Evolutionary conservation across 306 rosid genomes (phyloP).

Genomic region (Vigna hirtella): DNA sequence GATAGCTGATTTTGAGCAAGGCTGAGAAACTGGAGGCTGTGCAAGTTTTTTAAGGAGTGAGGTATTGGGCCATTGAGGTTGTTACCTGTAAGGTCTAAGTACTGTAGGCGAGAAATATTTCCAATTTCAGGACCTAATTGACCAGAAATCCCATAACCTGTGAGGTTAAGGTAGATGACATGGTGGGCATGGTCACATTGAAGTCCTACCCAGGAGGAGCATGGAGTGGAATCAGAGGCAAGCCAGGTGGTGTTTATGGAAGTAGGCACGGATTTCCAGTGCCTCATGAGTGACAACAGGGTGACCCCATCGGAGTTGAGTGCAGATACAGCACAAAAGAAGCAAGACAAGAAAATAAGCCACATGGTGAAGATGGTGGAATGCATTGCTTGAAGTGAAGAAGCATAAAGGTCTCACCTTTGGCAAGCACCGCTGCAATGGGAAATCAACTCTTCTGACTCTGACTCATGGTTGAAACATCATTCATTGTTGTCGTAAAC

Average conservation of each 20-base stretch:
- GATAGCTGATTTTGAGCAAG: conserved; percentile 50
- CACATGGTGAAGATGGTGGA: conserved; percentile 18
- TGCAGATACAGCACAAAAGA: conserved; percentile 38
- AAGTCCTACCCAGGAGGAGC: conserved; percentile 75
- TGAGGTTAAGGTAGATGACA: conserved; percentile 64
- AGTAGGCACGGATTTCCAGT: conserved; percentile 59
- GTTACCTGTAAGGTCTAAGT: conserved; percentile 57
- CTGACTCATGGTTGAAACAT: background rate
- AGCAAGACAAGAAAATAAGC: conserved; percentile 42
- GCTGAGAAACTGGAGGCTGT: conserved; percentile 38
- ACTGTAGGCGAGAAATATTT: conserved; percentile 53
- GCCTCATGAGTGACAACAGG: conserved; percentile 57
- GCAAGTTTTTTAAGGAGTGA: conserved; percentile 47
- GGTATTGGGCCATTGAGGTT: conserved; percentile 61
- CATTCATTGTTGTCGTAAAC: no score
- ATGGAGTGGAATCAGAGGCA: conserved; percentile 69
- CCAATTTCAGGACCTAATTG: conserved; percentile 64
- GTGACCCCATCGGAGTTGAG: conserved; percentile 72
- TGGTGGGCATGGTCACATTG: conserved; percentile 55
- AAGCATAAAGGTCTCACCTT: background rate
- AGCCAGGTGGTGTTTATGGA: conserved; percentile 64
- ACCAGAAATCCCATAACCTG: conserved; percentile 58
- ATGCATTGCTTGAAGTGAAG: background rate
- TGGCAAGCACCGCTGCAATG: background rate
- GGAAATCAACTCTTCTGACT: background rate